Evolutionary conservation across 805 yeast genomes (phyloP).

Genomic region (Hanseniaspora occidentalis): DNA sequence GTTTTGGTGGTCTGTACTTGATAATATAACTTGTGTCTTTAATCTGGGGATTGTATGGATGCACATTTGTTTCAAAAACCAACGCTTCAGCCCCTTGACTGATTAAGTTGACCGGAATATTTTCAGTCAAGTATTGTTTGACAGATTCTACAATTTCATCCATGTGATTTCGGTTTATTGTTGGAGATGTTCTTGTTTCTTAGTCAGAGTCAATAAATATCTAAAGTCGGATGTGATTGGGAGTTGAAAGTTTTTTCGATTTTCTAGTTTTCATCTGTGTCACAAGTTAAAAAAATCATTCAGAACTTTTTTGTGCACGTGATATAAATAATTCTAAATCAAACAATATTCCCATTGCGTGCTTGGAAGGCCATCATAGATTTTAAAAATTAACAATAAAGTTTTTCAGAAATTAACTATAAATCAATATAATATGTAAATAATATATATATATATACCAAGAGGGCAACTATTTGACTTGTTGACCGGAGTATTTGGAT

Average conservation of each 20-base stretch:
- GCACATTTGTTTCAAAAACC: constrained; percentile 48
- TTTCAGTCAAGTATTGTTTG: constrained; percentile 29
- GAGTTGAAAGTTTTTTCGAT: too few relatives aligned
- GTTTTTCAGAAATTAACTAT: background rate
- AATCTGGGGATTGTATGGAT: constrained; percentile 46
- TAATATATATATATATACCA: background rate
- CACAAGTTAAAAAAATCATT: too few relatives aligned
- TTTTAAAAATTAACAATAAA: too few relatives aligned
- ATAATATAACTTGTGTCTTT: constrained; percentile 37
- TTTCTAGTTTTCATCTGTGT: too few relatives aligned
- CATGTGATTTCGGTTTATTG: constrained; percentile 21
- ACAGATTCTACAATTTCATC: constrained; percentile 35
- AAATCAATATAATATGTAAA: background rate
- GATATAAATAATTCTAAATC: too few relatives aligned
- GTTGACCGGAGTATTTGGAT: constrained; percentile 71
- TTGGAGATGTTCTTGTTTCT: background rate
- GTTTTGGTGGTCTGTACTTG: constrained; percentile 80
- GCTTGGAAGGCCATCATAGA: too few relatives aligned
- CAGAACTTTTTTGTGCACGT: too few relatives aligned
- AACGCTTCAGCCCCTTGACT: constrained; percentile 92
- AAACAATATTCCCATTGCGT: too few relatives aligned
- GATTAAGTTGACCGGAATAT: constrained; percentile 39
- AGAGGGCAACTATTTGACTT: constrained; percentile 17
- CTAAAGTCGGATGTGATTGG: too few relatives aligned
- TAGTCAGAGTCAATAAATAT: too few relatives aligned